A percentile compares a stretch with the other conserved stretches of the same genome.
phyloP scores from a whole-genome alignment of 352 stramenopile species.

The Globisporangium okanoganense region DNA sequence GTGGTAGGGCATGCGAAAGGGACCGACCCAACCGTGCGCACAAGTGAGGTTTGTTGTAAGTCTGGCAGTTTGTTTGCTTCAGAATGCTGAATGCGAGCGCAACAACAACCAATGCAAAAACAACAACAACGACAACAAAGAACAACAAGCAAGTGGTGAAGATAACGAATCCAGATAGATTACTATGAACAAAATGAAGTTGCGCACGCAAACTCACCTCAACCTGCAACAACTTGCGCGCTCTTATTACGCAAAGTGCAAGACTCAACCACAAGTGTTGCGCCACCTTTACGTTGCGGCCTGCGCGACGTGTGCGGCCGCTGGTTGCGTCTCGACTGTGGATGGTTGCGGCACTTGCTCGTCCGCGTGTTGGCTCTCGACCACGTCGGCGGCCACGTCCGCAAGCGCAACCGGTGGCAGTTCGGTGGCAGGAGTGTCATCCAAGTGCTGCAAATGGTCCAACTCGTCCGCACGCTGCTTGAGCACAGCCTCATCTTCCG shows the following conservation, averaged over 20 bases:
- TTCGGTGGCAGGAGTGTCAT: not conserved
- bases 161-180: too few relatives aligned
- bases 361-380: not conserved
- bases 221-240: not conserved
- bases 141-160: too few relatives aligned
- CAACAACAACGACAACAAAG: too few relatives aligned
- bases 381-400: not conserved
- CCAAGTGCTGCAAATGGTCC: not conserved
- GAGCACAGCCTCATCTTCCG: not conserved
- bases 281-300: not conserved
- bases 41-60: not conserved
- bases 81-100: too few relatives aligned
- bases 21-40: too few relatives aligned
- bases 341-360: too few relatives aligned
- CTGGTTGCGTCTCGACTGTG: too few relatives aligned
- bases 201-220: not conserved
- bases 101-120: too few relatives aligned
- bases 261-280: not conserved
- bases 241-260: too few relatives aligned
- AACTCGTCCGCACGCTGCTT: conserved; percentile 1
- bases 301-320: not conserved
- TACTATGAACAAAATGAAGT: not conserved
- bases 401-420: not conserved
- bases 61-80: too few relatives aligned
- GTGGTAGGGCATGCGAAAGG: not conserved